phyloP scores from a whole-genome alignment of 139 green algal genomes.

The Tetratostichococcus sp. region DNA sequence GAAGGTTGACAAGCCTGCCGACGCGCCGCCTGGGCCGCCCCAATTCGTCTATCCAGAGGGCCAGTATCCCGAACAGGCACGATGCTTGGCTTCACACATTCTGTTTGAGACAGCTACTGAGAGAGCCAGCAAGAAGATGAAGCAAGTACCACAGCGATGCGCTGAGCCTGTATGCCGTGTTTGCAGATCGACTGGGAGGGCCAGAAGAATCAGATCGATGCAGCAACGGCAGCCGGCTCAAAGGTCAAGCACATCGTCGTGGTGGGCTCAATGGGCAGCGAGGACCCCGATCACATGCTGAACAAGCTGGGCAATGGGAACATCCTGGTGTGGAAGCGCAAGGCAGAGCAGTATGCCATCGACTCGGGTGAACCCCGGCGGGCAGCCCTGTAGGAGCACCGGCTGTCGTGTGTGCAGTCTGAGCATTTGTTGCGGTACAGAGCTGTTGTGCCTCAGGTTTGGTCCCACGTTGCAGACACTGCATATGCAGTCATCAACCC shows the following conservation, averaged over 20 bases:
- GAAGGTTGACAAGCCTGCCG: constrained; percentile 13
- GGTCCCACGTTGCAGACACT: no score
- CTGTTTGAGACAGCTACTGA: no score
- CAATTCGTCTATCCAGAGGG: constrained; percentile 33
- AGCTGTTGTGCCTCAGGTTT: no score
- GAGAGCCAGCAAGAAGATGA: no score
- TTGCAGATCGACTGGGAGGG: constrained; percentile 30
- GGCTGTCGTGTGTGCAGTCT: no score
- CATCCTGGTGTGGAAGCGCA: constrained; percentile 34
- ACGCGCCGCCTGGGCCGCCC: constrained; percentile 18
- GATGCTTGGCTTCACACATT: neutral
- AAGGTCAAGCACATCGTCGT: neutral
- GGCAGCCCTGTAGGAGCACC: no score
- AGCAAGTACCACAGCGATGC: no score
- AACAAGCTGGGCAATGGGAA: constrained; percentile 35
- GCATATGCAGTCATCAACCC: no score
- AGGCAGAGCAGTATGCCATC: constrained; percentile 26
- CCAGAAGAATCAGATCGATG: constrained; percentile 50
- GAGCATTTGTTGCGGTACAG: no score
- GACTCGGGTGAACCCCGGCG: no score
- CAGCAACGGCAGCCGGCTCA: constrained; percentile 13
- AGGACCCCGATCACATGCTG: constrained; percentile 3
- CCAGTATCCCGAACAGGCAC: constrained; percentile 30
- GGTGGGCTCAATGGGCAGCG: neutral
- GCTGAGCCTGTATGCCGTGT: no score